Evolutionary conservation across 208 protist species (phyloP), one percentile per base, ranked within the genome.

Genomic region (Borovskyia barvae): DNA sequence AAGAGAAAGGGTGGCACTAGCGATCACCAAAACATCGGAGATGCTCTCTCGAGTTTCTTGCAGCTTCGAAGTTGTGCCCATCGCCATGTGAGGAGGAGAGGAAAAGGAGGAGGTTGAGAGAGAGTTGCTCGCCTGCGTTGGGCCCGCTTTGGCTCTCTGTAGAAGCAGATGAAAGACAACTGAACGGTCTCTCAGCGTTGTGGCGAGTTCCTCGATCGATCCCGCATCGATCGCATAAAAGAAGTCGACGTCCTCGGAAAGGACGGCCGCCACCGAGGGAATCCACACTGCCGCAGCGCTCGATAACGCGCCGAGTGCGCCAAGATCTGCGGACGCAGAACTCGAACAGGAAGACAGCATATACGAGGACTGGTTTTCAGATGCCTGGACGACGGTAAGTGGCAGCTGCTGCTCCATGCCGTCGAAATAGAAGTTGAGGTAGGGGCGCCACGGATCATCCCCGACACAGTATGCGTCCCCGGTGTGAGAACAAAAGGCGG

Each of bases 1-100:
- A 22, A 75, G 32, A 3, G 69, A 70, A 11, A 61, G 41, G 12
- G 69, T 75, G 26, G 69, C 69, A 22, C 69, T 75, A 19, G 61
- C 69, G 20, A 75, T 30, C 35, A 70, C 61, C 12, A 62, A 15
- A 3, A 70, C 67, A 1, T 66, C 59, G 3, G 20, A 26, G n/a
- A 42, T 1, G 26, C 46, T 7, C 11, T 55, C 36, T 2, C 17
- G 35, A 7, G 12, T 22, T 4, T 28, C 41, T 0, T 40, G 28
- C 0, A 14, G 22, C 12, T 1, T 3, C 2, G 3, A 36, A 28
- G 11, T 19, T 47, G 52, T 15, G 6, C 37, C 5, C 20, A 1
- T 25, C 7, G 26, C 25, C 5, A 6, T 53, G 28, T 55, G 30
- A 53, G 54, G 25, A 5, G 52, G 2, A 17, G 29, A 15, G 15